Evolutionary conservation across 2,329 filamentous ascomycete genomes (phyloP).

Genomic region (Beauveria pseudobassiana): DNA sequence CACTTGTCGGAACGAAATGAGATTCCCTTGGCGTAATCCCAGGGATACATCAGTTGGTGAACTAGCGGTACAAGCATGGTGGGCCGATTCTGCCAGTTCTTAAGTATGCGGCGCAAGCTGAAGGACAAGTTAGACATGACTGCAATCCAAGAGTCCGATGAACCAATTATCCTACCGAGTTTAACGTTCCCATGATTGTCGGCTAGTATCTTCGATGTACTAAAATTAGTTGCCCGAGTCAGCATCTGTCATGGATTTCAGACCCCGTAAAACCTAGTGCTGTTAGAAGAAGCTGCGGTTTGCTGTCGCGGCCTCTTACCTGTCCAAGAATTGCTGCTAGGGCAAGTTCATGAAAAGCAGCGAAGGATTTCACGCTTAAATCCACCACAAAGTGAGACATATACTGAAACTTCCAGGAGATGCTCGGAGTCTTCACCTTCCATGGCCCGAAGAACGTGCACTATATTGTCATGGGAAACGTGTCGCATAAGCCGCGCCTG

Average conservation of each 20-base stretch:
- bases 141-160: not conserved
- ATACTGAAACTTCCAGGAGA: not conserved
- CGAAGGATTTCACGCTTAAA: not conserved
- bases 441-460: not conserved
- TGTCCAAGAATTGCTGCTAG: not conserved
- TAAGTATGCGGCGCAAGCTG: not conserved
- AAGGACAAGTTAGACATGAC: not conserved
- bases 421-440: not conserved
- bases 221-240: not conserved
- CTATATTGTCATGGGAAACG: not conserved
- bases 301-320: not conserved
- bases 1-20: not conserved
- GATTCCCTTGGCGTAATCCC: not conserved
- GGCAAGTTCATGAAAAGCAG: not conserved
- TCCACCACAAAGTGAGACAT: not conserved
- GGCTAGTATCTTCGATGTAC: not conserved
- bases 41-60: not conserved
- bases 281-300: not conserved
- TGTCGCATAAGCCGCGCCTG: not conserved
- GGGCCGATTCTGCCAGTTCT: not conserved
- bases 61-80: not conserved
- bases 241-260: not conserved
- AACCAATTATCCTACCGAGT: not conserved
- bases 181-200: not conserved
- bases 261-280: not conserved